Base-by-base conservation (phyloP, 352 stramenopile species). In the Pythium phragmiticola region DNA sequence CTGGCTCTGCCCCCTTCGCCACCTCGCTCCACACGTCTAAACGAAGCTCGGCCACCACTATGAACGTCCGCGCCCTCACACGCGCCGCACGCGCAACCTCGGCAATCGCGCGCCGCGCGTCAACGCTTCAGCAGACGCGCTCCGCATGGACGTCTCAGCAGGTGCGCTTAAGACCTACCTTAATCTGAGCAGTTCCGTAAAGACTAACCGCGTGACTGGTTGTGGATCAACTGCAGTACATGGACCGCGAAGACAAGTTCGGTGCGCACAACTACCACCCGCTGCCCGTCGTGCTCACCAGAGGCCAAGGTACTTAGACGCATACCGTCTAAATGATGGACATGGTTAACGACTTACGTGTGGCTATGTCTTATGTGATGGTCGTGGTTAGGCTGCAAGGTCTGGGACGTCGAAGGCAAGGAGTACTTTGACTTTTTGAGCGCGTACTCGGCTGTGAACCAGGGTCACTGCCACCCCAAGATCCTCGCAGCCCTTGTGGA, bases 201-300 rank as follows among this genome's bases (percentile, higher is more conserved):
- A 14, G 17, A 56, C 52, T 59, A 47, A 49, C 37, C 11, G 36
- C 50, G 37, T 36, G n/a, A 23, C 45, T 45, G 3, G 43, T 28
- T 42, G 30, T 57, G 12, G 34, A 21, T 23, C 19, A 9, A 9
- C 21, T 30, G 21, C 34, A 94, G 82, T 90, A 79, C 60, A 95
- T 95, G 46, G 80, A 88, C 16, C 78, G 83, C 26, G 90, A 99
- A 69, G 82, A 98, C 57, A 89, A 97, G 63, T 93, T 92, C 63
- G 96, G 96, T 3, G 97, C 97, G 21, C 90, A 99, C 71, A 99
- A 99, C 82, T 99, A 99, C 79, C 85, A 98, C 72, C 98, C 98
- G 45, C 76, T 99, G 36, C 97, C 97, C 8, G 97, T 99, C 17
- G 97, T 99, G 47, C 78, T 99, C 19, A 78, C 74, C 12, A 84